Evolutionary conservation across 2,329 filamentous ascomycete genomes (phyloP).

Genomic region (Huntiella abstrusa): DNA sequence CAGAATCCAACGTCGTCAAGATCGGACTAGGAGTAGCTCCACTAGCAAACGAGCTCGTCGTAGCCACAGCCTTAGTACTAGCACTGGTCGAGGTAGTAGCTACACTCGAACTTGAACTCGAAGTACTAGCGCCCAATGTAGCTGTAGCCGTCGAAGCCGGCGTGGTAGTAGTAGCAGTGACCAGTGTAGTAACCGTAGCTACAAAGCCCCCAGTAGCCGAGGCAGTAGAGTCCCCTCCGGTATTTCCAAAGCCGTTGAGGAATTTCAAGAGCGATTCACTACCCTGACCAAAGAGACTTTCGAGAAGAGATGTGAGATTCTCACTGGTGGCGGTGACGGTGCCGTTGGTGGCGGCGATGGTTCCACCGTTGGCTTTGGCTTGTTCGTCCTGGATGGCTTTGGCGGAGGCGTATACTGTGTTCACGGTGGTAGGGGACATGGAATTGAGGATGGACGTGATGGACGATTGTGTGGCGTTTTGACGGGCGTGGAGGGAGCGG

Average conservation of each 20-base stretch:
- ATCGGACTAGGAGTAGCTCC: conserved; percentile 8
- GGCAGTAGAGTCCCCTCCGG: background rate
- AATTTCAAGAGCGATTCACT: conserved; percentile 1
- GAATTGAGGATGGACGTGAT: background rate
- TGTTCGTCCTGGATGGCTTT: background rate
- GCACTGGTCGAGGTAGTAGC: background rate
- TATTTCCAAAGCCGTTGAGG: conserved; percentile 3
- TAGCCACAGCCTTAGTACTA: background rate
- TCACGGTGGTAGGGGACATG: background rate
- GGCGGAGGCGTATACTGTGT: background rate
- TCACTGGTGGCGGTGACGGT: background rate
- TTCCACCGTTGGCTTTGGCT: background rate
- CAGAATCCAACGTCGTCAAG: conserved; percentile 2
- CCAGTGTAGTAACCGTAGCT: background rate
- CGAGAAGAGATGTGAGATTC: background rate
- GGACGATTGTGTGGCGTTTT: background rate
- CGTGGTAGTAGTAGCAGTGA: background rate
- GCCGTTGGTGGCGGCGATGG: background rate
- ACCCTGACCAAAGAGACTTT: background rate
- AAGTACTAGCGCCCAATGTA: background rate
- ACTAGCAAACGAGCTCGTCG: background rate
- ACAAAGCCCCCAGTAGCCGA: background rate
- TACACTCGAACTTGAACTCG: background rate
- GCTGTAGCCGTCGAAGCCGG: conserved; percentile 2
- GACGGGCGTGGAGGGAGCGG: background rate